Base-by-base conservation (phyloP, 2,329 filamentous ascomycete genomes). In the Arachnomyces sp. region DNA sequence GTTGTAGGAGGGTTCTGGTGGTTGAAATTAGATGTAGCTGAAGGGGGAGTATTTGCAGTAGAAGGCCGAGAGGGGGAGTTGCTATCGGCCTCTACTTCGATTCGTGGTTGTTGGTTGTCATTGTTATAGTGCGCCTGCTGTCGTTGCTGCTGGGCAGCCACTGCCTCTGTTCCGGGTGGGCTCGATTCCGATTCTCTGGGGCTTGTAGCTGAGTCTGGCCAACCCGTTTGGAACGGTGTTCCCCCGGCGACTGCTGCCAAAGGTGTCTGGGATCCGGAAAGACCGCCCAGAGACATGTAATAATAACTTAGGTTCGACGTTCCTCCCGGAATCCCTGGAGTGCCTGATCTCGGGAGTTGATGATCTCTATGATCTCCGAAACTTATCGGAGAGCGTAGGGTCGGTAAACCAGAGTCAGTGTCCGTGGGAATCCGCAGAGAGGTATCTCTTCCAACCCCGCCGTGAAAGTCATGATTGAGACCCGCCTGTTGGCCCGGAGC, bases 281-380 rank as follows among this genome's bases (percentile, higher is more conserved):
- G 53, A 12, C 66, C 69, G n/a, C 65, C 62, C 5, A 69, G 53
- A 5, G 66, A 67, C 47, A 70, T 66, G 44, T 71, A 62, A 47
- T 69, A 66, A 48, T 72, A 72, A 31, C 62, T 63, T 14, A 70
- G 49, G 38, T 68, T 71, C n/a, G 69, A 71, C 3, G 68, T 72
- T 4, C 68, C 67, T 28, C 66, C 68, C 4, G 67, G 67, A 15
- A 71, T 69, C 9, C 65, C 67, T 2, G 68, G 68, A 2, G 68
- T 70, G 35, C 62, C 61, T 25, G 67, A 58, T 40, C 68, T 61
- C 33, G 65, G 63, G 31, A 69, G 21, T 5, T 25, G 21, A 62
- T 39, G 68, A 65, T 38, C 44, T 45, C 17, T 63, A 60, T 3
- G 57, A 40, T 67, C 65, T 9, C 57, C 54, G 11, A 63, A 37